A percentile compares a stretch with the other conserved stretches of the same genome.
Evolutionary conservation across 106 monocot genomes (phyloP).

Genomic region (Dioscorea dumetorum): DNA sequence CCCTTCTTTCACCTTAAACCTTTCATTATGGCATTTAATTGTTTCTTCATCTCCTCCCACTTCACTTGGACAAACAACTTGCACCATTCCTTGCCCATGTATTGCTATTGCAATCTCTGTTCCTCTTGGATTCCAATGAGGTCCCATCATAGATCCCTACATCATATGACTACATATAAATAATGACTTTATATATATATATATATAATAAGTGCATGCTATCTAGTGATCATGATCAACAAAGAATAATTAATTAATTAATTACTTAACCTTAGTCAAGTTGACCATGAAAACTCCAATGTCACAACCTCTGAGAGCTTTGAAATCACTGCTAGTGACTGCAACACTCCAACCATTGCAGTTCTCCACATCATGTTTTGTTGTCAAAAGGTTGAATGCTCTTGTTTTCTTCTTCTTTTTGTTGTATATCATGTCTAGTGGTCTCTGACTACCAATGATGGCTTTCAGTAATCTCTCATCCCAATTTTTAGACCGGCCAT

Average conservation of each 20-base stretch:
- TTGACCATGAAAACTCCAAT: constrained; percentile 84
- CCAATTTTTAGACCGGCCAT: constrained; percentile 12
- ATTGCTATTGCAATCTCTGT: constrained; percentile 63
- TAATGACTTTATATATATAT: no score
- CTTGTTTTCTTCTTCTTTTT: constrained; percentile 18
- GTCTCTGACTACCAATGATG: constrained; percentile 23
- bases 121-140: constrained; percentile 84
- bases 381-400: constrained; percentile 40
- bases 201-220: no score
- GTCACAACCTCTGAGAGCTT: constrained; percentile 32
- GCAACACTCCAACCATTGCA: constrained; percentile 66
- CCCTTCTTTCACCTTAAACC: constrained; percentile 53
- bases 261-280: constrained; percentile 43
- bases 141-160: constrained; percentile 84
- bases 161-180: neutral
- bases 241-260: neutral
- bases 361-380: constrained; percentile 69
- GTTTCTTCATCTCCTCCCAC: constrained; percentile 2
- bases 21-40: constrained; percentile 15
- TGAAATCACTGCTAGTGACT: constrained; percentile 40
- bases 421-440: constrained; percentile 38
- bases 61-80: constrained; percentile 37
- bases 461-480: constrained; percentile 43
- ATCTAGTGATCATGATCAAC: neutral
- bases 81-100: constrained; percentile 64